phyloP scores from a whole-genome alignment of 257 asterid genomes.

The Ehretia macrophylla region DNA sequence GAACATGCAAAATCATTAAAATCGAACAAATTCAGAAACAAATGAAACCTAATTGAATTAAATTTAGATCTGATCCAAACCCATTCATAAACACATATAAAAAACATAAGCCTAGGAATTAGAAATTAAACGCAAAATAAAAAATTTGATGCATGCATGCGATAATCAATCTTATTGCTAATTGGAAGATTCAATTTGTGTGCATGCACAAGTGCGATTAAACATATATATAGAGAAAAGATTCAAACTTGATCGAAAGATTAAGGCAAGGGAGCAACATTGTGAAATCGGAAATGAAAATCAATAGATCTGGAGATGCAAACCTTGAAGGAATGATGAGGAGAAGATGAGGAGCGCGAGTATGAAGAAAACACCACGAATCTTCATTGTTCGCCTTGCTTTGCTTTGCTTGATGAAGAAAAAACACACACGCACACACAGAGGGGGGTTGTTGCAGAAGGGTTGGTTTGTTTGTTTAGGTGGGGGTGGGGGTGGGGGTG shows the following conservation, averaged over 20 bases:
- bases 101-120: no score
- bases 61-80: neutral
- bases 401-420: no score
- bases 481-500: no score
- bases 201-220: no score
- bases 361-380: conserved; percentile 54
- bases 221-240: neutral
- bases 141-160: no score
- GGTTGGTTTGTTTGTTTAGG: no score
- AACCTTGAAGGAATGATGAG: conserved; percentile 66
- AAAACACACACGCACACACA: no score
- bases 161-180: no score
- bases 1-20: neutral
- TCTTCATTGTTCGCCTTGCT: conserved; percentile 32
- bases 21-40: neutral
- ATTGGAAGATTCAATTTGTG: no score
- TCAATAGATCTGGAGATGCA: conserved; percentile 22
- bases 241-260: neutral
- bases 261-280: conserved; percentile 10
- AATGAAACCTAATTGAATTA: neutral
- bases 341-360: conserved; percentile 63
- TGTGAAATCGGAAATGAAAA: no score
- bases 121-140: no score
- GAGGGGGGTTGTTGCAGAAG: no score
- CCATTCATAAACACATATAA: neutral